Conservation (phyloP, 2,329 filamentous ascomycete genomes). For the Rhinocladiella similis region DNA sequence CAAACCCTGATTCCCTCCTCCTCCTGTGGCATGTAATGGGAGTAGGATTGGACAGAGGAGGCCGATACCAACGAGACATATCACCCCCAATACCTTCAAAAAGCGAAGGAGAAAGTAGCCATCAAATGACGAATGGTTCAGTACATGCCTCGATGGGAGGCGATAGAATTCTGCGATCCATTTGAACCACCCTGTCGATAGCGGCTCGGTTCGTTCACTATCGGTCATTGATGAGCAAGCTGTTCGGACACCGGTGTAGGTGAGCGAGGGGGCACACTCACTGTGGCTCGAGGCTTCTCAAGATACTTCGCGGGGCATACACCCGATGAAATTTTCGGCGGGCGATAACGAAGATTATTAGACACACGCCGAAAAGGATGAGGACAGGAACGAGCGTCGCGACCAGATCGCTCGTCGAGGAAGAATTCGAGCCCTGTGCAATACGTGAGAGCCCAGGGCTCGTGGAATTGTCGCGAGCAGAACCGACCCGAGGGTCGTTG, state of each 20-base stretch:
- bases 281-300: conserved; percentile 52
- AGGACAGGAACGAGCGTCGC: conserved; percentile 57
- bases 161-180: conserved; percentile 37
- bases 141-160: conserved; percentile 60
- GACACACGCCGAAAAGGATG: conserved; percentile 49
- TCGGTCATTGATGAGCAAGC: too few species aligned
- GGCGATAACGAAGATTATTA: conserved; percentile 54
- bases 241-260: background rate
- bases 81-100: conserved; percentile 72
- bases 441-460: conserved; percentile 40
- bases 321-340: conserved; percentile 53
- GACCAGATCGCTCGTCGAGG: conserved; percentile 45
- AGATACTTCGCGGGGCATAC: conserved; percentile 57
- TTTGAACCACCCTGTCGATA: conserved; percentile 38
- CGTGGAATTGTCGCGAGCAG: conserved; percentile 44
- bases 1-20: conserved; percentile 65
- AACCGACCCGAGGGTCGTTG: conserved; percentile 46
- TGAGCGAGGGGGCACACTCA: conserved; percentile 35
- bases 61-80: conserved; percentile 76
- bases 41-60: conserved; percentile 86
- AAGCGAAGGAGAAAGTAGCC: conserved; percentile 90
- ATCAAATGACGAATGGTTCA: conserved; percentile 88
- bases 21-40: conserved; percentile 84
- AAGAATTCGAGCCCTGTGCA: conserved; percentile 39
- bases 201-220: conserved; percentile 34